Evolutionary conservation across 805 yeast genomes (phyloP), one percentile per base, ranked within the genome.

Genomic region (Candida sanyiensis): DNA sequence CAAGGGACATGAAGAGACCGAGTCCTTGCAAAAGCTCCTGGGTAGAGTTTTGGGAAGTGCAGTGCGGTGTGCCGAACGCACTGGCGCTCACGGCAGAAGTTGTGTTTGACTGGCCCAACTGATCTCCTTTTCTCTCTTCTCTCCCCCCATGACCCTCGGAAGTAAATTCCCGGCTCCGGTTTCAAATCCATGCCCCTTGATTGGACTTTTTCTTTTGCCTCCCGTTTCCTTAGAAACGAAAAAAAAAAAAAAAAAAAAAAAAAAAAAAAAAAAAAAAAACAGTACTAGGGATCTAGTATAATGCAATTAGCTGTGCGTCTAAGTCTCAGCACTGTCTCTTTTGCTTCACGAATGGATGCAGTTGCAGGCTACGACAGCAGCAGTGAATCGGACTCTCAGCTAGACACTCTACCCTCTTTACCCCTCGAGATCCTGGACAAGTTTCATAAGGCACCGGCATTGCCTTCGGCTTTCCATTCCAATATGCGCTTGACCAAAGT

Each of bases 401-500:
- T 20, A 7, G 24, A 13, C 36, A 16, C 6, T 12, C n/a, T 25
- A 15, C 36, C 36, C 22, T 23, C 36, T 4, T 10, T 42, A 6
- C 38, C 45, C 4, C 6, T n/a, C 7, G 39, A 35, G 17, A 24
- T 42, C 20, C 29, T 42, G 1, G 48, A 44, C 15, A 44, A 44
- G 29, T 44, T 33, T 23, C 43, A 44, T 9, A 44, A 29, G 22
- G 39, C 48, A 17, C 48, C 48, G 1, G 24, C 29, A 12, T 16
- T 39, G 17, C 38, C 39, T 11, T 15, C 29, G 18, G 35, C 33
- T 13, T 33, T 41, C 28, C 32, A 41, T 6, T n/a, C n/a, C n/a
- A 29, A 29, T 16, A 48, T 50, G 48, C 43, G 31, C 6, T 38
- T 45, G 21, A 31, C 40, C 18, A 39, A 33, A 17, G 27, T 43